Percentiles rank a stretch among this genome's conserved stretches.
These are phyloP conservation scores for Penicillium arizonense DNA, from an alignment of 495 filamentous ascomycete genomes.

Conservation along the genomic window DNA sequence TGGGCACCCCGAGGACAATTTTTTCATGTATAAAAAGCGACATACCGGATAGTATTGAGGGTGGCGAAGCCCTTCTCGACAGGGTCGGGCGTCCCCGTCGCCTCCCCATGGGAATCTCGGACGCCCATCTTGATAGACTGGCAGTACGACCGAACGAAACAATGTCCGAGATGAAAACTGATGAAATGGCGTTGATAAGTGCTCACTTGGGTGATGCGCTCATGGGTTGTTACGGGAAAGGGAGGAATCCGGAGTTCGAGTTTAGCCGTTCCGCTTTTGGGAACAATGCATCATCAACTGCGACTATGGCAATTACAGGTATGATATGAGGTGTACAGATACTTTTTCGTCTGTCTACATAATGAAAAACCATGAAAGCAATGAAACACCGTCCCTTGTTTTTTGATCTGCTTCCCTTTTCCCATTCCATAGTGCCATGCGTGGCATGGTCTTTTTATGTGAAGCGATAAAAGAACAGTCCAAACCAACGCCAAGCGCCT, in stretches of 20 bases:
- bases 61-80: constrained; percentile 79
- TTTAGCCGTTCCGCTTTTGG: constrained; percentile 4
- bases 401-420: neutral
- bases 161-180: constrained; percentile 23
- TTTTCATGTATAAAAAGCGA: constrained; percentile 6
- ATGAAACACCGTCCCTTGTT: neutral
- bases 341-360: neutral
- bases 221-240: constrained; percentile 2
- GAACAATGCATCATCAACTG: neutral
- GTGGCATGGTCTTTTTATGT: neutral
- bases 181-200: constrained; percentile 18
- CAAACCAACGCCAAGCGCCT: constrained; percentile 19
- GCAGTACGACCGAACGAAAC: neutral
- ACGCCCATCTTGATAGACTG: constrained; percentile 40
- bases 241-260: constrained; percentile 3
- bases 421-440: neutral
- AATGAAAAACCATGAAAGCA: neutral
- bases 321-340: neutral
- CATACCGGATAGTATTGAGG: constrained; percentile 70
- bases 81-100: constrained; percentile 55
- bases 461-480: neutral
- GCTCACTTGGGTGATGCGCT: constrained; percentile 13
- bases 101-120: constrained; percentile 48
- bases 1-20: constrained; percentile 1
- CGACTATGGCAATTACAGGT: too few species aligned